phyloP scores from a whole-genome alignment of 2,329 filamentous ascomycete genomes.

The Trichoderma sp. region DNA sequence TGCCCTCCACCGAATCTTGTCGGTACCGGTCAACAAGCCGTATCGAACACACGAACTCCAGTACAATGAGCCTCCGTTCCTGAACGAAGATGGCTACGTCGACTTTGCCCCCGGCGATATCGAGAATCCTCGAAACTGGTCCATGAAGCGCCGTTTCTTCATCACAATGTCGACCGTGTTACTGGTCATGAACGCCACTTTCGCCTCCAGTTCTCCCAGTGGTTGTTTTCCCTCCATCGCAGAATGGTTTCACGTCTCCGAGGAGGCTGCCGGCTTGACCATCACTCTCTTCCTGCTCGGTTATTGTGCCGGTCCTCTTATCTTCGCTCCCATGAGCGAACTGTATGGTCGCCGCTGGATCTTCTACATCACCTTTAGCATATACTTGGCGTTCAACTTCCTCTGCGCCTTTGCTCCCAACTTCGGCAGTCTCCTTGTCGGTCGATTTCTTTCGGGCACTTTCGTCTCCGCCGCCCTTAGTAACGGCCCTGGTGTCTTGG shows the following conservation, averaged over 20 bases:
- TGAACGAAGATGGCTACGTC: conserved; percentile 53
- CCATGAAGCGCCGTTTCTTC: conserved; percentile 40
- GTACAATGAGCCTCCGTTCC: conserved; percentile 38
- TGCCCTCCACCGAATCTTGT: conserved; percentile 44
- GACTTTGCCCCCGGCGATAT: conserved; percentile 54
- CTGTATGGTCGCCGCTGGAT: conserved; percentile 58
- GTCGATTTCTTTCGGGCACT: conserved; percentile 57
- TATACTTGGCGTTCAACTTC: conserved; percentile 55
- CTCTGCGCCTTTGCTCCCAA: conserved; percentile 58
- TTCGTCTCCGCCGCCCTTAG: conserved; percentile 54
- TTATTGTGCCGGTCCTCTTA: conserved; percentile 59
- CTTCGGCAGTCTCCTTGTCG: conserved; percentile 54
- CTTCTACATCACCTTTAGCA: conserved; percentile 51
- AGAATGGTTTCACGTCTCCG: conserved; percentile 47
- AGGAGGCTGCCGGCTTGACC: conserved; percentile 50
- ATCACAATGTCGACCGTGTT: conserved; percentile 47
- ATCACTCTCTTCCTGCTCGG: conserved; percentile 57
- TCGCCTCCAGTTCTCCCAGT: conserved; percentile 44
- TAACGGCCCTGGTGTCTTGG: conserved; percentile 54
- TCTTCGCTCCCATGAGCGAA: conserved; percentile 60
- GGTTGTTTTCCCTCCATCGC: conserved; percentile 38
- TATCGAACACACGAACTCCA: conserved; percentile 45
- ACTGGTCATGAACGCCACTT: conserved; percentile 58
- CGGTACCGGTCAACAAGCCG: conserved; percentile 54
- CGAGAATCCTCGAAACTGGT: conserved; percentile 54